These are phyloP conservation scores for Xylariomycetidae sp. DNA, from an alignment of 2,329 filamentous ascomycete genomes.

Conservation along the genomic window DNA sequence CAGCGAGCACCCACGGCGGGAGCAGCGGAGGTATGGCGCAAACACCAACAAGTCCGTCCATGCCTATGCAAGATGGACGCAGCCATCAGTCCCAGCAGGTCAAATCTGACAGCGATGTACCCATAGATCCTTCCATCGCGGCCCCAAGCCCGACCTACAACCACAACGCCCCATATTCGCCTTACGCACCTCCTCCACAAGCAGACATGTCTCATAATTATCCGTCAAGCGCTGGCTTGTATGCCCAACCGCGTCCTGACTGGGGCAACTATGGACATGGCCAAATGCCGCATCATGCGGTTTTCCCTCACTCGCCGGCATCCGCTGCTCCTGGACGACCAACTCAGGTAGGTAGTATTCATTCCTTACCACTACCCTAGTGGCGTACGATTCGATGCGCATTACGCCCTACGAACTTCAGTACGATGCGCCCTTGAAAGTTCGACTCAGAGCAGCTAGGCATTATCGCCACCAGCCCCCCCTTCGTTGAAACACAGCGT, in stretches of 20 bases:
- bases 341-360: slow-evolving; percentile 57
- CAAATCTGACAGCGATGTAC: slow-evolving; percentile 94
- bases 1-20: slow-evolving; percentile 67
- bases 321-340: slow-evolving; percentile 51
- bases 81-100: slow-evolving; percentile 72
- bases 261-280: slow-evolving; percentile 64
- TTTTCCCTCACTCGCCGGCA: slow-evolving; percentile 52
- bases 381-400: too few species aligned
- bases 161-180: slow-evolving; percentile 77
- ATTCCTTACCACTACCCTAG: too few species aligned
- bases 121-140: slow-evolving; percentile 98
- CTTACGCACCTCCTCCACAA: slow-evolving; percentile 76
- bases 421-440: too few species aligned
- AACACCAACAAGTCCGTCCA: slow-evolving; percentile 94
- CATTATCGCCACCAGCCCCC: too few species aligned
- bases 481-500: too few species aligned
- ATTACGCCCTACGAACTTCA: too few species aligned
- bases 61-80: slow-evolving; percentile 76
- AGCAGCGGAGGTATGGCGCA: slow-evolving; percentile 90
- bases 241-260: slow-evolving; percentile 67
- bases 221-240: slow-evolving; percentile 59
- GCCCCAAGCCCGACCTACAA: slow-evolving; percentile 88
- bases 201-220: slow-evolving; percentile 85
- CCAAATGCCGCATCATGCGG: slow-evolving; percentile 47
- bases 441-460: too few species aligned